Conservation (phyloP, 495 filamentous ascomycete species). For the Hypomontagnella submonticulosa region DNA sequence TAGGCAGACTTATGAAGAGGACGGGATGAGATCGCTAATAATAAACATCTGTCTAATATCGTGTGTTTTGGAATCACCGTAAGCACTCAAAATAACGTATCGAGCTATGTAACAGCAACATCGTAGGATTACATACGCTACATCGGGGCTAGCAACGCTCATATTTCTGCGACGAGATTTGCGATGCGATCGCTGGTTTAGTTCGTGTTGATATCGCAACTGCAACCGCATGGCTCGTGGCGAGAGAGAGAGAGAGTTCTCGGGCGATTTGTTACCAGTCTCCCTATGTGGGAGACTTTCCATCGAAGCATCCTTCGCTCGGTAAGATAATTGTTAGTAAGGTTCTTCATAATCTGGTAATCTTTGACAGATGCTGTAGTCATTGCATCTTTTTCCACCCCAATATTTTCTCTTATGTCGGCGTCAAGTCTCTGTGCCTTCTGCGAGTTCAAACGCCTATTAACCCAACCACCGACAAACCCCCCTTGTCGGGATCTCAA, state of each 20-base stretch:
- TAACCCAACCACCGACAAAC: constrained; percentile 7
- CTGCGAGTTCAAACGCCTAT: constrained; percentile 15
- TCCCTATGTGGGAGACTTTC: neutral
- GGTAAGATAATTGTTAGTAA: no score
- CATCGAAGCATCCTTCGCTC: no score
- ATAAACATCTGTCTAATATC: constrained; percentile 29
- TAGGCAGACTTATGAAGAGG: neutral
- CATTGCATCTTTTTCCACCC: no score
- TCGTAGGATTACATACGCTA: constrained; percentile 34
- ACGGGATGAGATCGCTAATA: constrained; percentile 31
- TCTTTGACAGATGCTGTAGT: no score
- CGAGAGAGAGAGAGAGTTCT: constrained; percentile 7
- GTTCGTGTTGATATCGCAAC: constrained; percentile 2
- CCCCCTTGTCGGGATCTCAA: constrained; percentile 22
- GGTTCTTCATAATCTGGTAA: no score
- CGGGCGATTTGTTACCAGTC: constrained; percentile 5
- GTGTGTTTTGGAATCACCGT: constrained; percentile 29
- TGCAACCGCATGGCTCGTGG: constrained; percentile 6
- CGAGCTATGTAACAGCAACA: constrained; percentile 34
- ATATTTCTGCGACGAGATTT: constrained; percentile 36
- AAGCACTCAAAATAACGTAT: constrained; percentile 43
- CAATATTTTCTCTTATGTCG: no score
- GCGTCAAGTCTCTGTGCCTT: neutral
- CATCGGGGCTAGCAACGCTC: constrained; percentile 20
- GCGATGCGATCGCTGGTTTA: constrained; percentile 24